A percentile compares a stretch with the other conserved stretches of the same genome.
Conservation (phyloP, 352 stramenopile species). For the Phytopythium vexans region DNA sequence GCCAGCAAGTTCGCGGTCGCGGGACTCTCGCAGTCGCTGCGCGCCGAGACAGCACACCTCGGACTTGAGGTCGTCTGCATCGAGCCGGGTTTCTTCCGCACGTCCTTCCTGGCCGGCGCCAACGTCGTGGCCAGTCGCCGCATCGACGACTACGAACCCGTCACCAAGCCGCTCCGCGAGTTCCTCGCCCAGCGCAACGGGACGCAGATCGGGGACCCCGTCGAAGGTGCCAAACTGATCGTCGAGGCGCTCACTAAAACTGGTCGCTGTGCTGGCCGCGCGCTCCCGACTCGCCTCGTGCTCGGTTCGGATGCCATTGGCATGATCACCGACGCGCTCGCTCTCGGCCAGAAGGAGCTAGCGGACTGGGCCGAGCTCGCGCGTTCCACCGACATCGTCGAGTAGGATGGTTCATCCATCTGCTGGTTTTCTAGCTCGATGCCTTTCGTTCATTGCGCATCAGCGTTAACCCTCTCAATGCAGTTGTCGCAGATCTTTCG, state of each 20-base stretch:
- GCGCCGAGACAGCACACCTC: slow-evolving; percentile 17
- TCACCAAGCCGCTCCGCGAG: slow-evolving; percentile 5
- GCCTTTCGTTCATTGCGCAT: too few species aligned
- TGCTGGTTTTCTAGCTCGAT: too few species aligned
- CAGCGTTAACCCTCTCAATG: too few species aligned
- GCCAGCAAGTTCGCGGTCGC: slow-evolving; percentile 24
- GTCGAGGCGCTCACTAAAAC: slow-evolving; percentile 24
- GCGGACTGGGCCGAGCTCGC: too few species aligned
- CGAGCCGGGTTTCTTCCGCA: slow-evolving; percentile 20
- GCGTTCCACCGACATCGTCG: too few species aligned
- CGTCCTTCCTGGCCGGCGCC: slow-evolving; percentile 7
- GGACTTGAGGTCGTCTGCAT: slow-evolving; percentile 20
- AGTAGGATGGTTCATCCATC: too few species aligned
- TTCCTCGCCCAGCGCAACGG: slow-evolving; percentile 4
- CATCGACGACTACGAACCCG: slow-evolving; percentile 12
- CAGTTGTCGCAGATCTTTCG: too few species aligned
- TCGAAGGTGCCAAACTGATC: slow-evolving; percentile 13
- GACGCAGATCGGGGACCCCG: slow-evolving; percentile 11
- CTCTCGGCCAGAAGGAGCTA: too few species aligned
- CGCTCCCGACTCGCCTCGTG: slow-evolving; percentile 11
- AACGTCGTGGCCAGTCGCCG: slow-evolving; percentile 7
- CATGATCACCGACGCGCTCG: too few species aligned
- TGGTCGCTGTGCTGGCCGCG: slow-evolving; percentile 11
- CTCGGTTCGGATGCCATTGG: too few species aligned
- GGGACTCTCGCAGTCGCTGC: slow-evolving; percentile 20